Conservation (phyloP, 805 yeast species). For the Barnettozyma populi region DNA sequence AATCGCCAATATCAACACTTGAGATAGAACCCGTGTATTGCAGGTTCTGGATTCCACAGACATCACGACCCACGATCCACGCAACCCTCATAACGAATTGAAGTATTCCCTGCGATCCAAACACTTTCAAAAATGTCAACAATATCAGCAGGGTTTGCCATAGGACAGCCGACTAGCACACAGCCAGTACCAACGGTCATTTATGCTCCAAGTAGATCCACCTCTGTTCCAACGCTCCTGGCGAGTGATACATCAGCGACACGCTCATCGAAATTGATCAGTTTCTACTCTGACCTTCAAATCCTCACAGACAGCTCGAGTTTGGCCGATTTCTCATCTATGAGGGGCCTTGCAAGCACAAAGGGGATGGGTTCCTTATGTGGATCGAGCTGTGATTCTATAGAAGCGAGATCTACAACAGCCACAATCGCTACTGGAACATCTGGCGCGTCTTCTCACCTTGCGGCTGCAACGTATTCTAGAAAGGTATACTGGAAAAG, state of each 20-base stretch:
- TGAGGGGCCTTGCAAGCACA: not conserved
- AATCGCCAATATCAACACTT: not conserved
- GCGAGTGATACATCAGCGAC: not conserved
- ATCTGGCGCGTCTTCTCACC: not conserved
- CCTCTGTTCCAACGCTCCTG: not conserved
- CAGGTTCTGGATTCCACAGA: not conserved
- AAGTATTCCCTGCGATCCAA: no score
- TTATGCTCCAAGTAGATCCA: not conserved
- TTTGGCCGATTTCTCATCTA: slow-evolving; percentile 3
- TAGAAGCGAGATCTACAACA: not conserved
- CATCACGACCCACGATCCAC: not conserved
- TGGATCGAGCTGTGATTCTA: not conserved
- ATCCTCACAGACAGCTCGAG: slow-evolving; percentile 16
- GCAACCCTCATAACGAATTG: no score
- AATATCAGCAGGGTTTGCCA: not conserved
- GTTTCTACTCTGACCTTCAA: slow-evolving; percentile 19
- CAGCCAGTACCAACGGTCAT: not conserved
- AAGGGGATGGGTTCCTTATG: not conserved
- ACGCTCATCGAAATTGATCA: slow-evolving; percentile 2
- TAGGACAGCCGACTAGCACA: not conserved
- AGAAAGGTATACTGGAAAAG: slow-evolving; percentile 2
- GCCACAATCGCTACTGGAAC: not conserved
- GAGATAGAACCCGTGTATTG: not conserved
- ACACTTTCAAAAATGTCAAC: not conserved
- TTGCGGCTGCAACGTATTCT: no score